These are phyloP conservation scores for Diutina pseudorugosa DNA, from an alignment of 1,139 yeast species.

Conservation along the genomic window DNA sequence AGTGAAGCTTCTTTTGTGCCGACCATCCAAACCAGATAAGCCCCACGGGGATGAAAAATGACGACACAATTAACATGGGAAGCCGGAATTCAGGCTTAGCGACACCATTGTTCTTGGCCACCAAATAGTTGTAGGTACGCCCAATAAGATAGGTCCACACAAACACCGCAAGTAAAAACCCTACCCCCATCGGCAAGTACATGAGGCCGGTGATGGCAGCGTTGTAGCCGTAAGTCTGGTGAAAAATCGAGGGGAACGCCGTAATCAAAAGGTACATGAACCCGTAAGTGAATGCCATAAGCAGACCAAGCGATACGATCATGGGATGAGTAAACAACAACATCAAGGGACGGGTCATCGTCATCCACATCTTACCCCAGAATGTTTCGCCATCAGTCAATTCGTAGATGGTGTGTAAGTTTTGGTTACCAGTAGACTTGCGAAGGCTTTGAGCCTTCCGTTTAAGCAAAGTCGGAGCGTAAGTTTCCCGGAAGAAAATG, in stretches of 20 bases:
- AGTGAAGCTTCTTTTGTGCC: slow-evolving; percentile 33
- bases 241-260: slow-evolving; percentile 44
- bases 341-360: slow-evolving; percentile 41
- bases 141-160: slow-evolving; percentile 35
- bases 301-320: slow-evolving; percentile 23
- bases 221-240: slow-evolving; percentile 30
- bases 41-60: slow-evolving; percentile 38
- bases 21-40: slow-evolving; percentile 57
- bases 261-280: slow-evolving; percentile 51
- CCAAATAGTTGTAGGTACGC: slow-evolving; percentile 20
- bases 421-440: slow-evolving; percentile 23
- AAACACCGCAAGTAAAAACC: slow-evolving; percentile 32
- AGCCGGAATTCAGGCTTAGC: slow-evolving; percentile 45
- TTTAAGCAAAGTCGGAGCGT: slow-evolving; percentile 25
- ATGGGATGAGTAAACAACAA: slow-evolving; percentile 47
- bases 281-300: slow-evolving; percentile 55
- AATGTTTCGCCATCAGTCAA: slow-evolving; percentile 16
- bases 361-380: slow-evolving; percentile 19
- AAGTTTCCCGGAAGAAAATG: slow-evolving; percentile 27
- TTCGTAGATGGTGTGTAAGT: slow-evolving; percentile 32
- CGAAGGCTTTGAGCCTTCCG: slow-evolving; percentile 20
- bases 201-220: slow-evolving; percentile 44
- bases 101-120: slow-evolving; percentile 34
- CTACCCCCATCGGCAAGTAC: slow-evolving; percentile 44
- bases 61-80: slow-evolving; percentile 31